A percentile compares a stretch with the other conserved stretches of the same genome.
phyloP scores from a whole-genome alignment of 371 early-diverging fungal species.

The Actinomortierella wolfii region DNA sequence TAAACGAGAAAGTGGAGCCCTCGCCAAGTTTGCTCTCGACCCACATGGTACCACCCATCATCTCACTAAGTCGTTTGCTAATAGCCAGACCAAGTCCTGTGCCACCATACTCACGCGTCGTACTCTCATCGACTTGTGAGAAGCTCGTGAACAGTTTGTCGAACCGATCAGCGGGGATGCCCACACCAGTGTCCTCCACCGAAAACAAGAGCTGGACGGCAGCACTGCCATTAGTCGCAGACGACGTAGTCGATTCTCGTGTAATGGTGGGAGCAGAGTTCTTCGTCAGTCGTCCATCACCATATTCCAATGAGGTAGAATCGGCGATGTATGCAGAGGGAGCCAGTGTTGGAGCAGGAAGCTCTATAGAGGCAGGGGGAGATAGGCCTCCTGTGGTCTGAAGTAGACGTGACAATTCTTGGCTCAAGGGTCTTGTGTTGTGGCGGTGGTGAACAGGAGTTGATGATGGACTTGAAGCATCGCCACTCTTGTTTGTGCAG shows the following conservation, averaged over 20 bases:
- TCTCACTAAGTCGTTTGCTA: constrained; percentile 43
- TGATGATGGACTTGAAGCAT: too few relatives aligned
- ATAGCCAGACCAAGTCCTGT: constrained; percentile 53
- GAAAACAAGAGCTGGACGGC: constrained; percentile 43
- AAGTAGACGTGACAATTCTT: too few relatives aligned
- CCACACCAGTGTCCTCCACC: constrained; percentile 68
- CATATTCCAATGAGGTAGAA: too few relatives aligned
- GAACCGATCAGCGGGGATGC: constrained; percentile 57
- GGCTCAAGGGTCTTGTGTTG: too few relatives aligned
- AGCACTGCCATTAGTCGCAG: too few relatives aligned
- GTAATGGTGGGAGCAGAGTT: not conserved
- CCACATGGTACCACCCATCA: constrained; percentile 48
- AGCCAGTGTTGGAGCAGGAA: too few relatives aligned
- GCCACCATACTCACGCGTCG: constrained; percentile 58
- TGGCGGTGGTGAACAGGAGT: too few relatives aligned
- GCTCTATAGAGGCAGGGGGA: too few relatives aligned
- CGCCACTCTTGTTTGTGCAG: too few relatives aligned
- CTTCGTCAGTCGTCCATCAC: too few relatives aligned
- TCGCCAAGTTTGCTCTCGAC: constrained; percentile 24
- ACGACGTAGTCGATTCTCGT: constrained; percentile 11
- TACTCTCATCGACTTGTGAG: constrained; percentile 61
- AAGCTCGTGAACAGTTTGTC: constrained; percentile 63
- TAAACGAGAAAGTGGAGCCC: constrained; percentile 47
- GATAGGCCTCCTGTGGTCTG: too few relatives aligned
- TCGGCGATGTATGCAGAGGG: too few relatives aligned